A percentile compares a stretch with the other conserved stretches of the same genome.
Conservation (phyloP, 2,329 filamentous ascomycete genomes). For the Cytospora piceicola region DNA sequence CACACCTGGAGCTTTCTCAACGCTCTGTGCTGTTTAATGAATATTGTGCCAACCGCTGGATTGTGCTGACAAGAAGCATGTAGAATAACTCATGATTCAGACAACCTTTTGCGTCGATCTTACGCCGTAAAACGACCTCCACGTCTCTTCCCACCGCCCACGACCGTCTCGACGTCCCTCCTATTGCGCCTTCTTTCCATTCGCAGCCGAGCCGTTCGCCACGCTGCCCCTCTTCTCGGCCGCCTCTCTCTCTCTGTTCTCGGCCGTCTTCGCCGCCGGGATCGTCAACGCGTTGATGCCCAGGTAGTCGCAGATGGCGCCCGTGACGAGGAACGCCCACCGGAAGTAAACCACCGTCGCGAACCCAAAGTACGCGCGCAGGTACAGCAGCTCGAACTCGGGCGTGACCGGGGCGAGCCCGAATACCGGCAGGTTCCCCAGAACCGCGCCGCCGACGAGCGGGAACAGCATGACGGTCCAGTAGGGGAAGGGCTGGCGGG, state of each 20-base stretch:
- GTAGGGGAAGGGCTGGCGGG: slow-evolving; percentile 91
- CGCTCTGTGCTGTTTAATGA: slow-evolving; percentile 1
- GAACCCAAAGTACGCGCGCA: slow-evolving; percentile 83
- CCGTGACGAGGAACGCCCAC: slow-evolving; percentile 91
- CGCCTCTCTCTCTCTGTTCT: slow-evolving; percentile 51
- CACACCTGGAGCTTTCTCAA: not conserved
- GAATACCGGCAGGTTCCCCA: slow-evolving; percentile 80
- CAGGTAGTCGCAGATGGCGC: slow-evolving; percentile 86
- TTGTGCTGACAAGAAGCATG: not conserved
- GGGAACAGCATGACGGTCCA: slow-evolving; percentile 93
- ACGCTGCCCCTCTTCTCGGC: slow-evolving; percentile 32
- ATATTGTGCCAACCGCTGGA: not conserved
- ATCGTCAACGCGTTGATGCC: slow-evolving; percentile 97
- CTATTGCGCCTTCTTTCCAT: slow-evolving; percentile 38
- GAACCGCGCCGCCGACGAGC: slow-evolving; percentile 79
- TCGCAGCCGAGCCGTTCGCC: slow-evolving; percentile 35
- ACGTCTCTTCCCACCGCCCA: not conserved
- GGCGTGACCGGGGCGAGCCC: slow-evolving; percentile 71
- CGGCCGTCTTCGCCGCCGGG: slow-evolving; percentile 61
- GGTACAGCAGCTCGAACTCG: slow-evolving; percentile 74
- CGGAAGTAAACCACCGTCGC: slow-evolving; percentile 84
- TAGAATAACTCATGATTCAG: not conserved
- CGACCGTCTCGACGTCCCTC: not conserved
- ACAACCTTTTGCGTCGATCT: not conserved
- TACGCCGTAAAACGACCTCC: not conserved